Base-by-base conservation (phyloP, 192 early-diverging fungal genomes). In the Linderina pennispora region DNA sequence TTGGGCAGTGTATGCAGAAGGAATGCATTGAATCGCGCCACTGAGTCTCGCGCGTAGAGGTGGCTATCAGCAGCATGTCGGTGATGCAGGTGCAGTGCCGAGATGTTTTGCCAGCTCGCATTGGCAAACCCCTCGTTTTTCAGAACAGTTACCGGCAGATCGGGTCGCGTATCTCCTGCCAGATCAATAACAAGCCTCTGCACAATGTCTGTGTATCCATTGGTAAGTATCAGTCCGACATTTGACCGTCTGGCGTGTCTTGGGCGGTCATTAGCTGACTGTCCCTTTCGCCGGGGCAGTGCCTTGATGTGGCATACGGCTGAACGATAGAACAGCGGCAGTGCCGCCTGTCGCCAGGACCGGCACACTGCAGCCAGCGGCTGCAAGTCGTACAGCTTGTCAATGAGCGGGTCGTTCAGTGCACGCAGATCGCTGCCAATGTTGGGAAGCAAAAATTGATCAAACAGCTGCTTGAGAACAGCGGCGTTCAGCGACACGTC, bases 271-370 rank as follows among this genome's bases (percentile, higher is more conserved):
- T 32, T 20, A 9, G 10, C 37, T 19, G 45, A 22, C 17, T 31
- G 8, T 33, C 11, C 43, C 3, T 36, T 22, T 5, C 25, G 15
- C 23, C 40, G 21, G 16, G 40, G 42, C 4, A 34, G 1, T 36
- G 45, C 44, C n/a, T 36, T 57, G 18, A 68, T 48, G 31, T 45
- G 36, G 40, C 57, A 68, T 0, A 55, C 50, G 1, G 35, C 58
- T 11, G 65, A 43, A 13, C 61, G 53, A 32, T 68, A 68, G 32
- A 68, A 45, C 21, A 51, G 40, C 3, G 65, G 65, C 36, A 68
- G 34, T 10, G 35, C 26, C 14, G 65, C 57, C 10, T 44, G 40
- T 0, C 65, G 36, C 65, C 65, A 68, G 20, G 36, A 45, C 18
- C 28, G 49, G 15, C 58, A 68, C 3, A 68, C 53, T 4, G 53